Evolutionary conservation across 139 green algal species (phyloP).

Genomic region (Chlorella sp.): DNA sequence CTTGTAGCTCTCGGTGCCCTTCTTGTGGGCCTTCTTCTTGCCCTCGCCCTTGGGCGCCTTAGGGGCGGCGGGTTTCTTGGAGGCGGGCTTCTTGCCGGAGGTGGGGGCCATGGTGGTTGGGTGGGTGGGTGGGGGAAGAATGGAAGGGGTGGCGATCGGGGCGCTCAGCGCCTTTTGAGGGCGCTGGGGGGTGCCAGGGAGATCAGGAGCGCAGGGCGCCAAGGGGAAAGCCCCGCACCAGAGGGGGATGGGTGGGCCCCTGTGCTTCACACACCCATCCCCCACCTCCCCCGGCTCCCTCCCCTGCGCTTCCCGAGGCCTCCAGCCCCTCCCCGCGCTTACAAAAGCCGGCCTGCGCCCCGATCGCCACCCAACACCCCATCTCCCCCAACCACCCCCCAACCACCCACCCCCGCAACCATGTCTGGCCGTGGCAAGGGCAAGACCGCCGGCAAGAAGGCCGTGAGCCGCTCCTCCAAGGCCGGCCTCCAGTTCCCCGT

Average conservation of each 20-base stretch:
- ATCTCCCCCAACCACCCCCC: neutral
- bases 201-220: no score
- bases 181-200: no score
- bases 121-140: neutral
- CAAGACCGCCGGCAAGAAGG: slow-evolving; percentile 76
- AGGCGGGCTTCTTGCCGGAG: slow-evolving; percentile 7
- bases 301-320: no score
- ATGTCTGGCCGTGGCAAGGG: slow-evolving; percentile 70
- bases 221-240: no score
- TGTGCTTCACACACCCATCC: no score
- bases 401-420: neutral
- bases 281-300: no score
- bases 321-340: no score
- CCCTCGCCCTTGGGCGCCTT: slow-evolving; percentile 35
- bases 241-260: no score
- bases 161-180: no score
- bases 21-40: slow-evolving; percentile 29
- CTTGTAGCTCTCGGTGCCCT: slow-evolving; percentile 47
- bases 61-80: slow-evolving; percentile 46
- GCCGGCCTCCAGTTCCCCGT: slow-evolving; percentile 92
- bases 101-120: slow-evolving; percentile 12
- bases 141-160: neutral
- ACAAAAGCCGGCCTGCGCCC: no score
- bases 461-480: slow-evolving; percentile 80
- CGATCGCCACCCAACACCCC: neutral